Evolutionary conservation across 169 alveolate genomes (phyloP).

Genomic region (Babesia ovata): DNA sequence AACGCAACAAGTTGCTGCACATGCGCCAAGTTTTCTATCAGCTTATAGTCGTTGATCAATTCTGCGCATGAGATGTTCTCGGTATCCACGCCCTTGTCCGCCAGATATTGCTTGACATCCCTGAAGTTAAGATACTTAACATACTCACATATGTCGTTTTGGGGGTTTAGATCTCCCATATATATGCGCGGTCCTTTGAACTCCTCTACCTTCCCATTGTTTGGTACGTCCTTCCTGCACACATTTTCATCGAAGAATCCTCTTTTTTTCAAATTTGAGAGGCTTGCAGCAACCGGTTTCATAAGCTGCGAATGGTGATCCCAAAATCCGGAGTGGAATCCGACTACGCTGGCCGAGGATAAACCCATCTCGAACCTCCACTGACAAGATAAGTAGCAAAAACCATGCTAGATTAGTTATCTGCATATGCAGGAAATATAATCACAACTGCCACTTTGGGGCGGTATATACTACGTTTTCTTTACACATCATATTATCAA

Average conservation of each 20-base stretch:
- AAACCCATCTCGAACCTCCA: background rate
- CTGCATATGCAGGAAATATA: too few species aligned
- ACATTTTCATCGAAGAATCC: slow-evolving; percentile 14
- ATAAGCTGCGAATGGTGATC: too few species aligned
- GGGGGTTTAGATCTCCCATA: background rate
- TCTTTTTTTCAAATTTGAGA: background rate
- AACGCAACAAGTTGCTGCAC: background rate
- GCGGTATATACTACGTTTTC: too few species aligned
- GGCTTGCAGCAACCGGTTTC: background rate
- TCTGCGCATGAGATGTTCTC: background rate
- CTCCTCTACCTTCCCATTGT: background rate
- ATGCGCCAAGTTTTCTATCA: slow-evolving; percentile 2
- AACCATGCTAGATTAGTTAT: too few species aligned
- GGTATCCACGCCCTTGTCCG: slow-evolving; percentile 6
- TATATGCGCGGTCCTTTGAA: slow-evolving; percentile 25
- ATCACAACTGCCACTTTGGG: too few species aligned
- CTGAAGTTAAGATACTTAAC: background rate
- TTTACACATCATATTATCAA: too few species aligned
- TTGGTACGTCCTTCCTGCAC: background rate
- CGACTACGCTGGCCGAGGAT: background rate
- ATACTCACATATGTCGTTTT: background rate
- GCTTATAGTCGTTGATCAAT: background rate
- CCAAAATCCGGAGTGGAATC: background rate
- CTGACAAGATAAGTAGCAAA: too few species aligned
- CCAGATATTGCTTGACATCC: background rate